phyloP scores from a whole-genome alignment of 257 asterid species.

The Pogostemon cablin region DNA sequence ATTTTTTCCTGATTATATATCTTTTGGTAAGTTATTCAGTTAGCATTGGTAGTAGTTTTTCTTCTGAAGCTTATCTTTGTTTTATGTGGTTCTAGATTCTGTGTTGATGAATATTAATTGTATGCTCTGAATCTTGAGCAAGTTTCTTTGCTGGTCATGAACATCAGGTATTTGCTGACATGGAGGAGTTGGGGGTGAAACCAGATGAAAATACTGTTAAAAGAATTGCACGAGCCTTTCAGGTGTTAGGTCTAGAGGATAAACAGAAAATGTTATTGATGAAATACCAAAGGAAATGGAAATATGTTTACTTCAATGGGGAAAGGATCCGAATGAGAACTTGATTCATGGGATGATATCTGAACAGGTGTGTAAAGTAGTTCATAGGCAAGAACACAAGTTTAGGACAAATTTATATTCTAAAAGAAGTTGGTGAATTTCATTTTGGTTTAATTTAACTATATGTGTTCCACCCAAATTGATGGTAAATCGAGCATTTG shows the following conservation, averaged over 20 bases:
- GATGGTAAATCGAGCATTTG: not conserved
- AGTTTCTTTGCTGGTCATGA: slow-evolving; percentile 8
- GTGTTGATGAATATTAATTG: not conserved
- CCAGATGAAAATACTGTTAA: slow-evolving; percentile 82
- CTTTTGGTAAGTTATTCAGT: not conserved
- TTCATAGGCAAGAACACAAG: not conserved
- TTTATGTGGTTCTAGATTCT: not conserved
- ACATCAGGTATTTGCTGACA: slow-evolving; percentile 84
- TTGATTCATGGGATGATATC: slow-evolving; percentile 28
- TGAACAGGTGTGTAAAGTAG: not conserved
- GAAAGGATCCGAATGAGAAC: slow-evolving; percentile 73
- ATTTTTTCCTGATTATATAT: slow-evolving; percentile 25
- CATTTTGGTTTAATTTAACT: not conserved
- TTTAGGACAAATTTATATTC: not conserved
- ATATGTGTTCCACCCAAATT: not conserved
- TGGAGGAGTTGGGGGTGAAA: slow-evolving; percentile 91
- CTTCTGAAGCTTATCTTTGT: not conserved
- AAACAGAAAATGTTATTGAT: slow-evolving; percentile 47
- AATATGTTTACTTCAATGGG: slow-evolving; percentile 80
- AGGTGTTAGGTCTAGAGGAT: slow-evolving; percentile 56
- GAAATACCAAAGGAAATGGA: slow-evolving; percentile 70
- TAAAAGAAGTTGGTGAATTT: slow-evolving; percentile 8
- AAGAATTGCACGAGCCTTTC: slow-evolving; percentile 75
- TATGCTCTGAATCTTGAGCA: slow-evolving; percentile 16
- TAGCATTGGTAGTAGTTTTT: not conserved